Conservation (phyloP, 345 rosid genomes). For the Camelina laxa region DNA sequence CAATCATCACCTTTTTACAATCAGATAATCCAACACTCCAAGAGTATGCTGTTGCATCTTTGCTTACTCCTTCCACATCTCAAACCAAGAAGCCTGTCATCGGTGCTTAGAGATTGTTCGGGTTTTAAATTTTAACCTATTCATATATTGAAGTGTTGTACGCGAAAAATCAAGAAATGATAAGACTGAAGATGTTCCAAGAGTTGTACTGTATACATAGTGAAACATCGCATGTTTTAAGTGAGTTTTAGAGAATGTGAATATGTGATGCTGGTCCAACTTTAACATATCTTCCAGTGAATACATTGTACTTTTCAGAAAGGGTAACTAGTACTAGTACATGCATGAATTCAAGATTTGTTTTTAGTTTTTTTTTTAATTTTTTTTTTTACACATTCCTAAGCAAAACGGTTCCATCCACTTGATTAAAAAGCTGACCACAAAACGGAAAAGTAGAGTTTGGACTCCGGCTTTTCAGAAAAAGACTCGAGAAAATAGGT, state of each 20-base stretch:
- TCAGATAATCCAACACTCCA: conserved; percentile 58
- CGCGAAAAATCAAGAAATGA: not conserved
- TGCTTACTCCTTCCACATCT: conserved; percentile 86
- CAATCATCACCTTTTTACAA: conserved; percentile 68
- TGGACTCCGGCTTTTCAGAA: conserved; percentile 28
- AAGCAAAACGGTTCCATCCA: conserved; percentile 19
- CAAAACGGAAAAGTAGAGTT: conserved; percentile 26
- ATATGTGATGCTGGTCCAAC: not conserved
- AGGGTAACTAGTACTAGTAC: not conserved
- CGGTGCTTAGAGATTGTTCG: conserved; percentile 40
- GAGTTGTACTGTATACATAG: not conserved
- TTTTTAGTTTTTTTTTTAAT: not conserved
- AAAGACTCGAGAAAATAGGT: conserved; percentile 9
- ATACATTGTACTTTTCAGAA: not conserved
- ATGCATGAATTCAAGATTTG: not conserved
- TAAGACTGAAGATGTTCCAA: not conserved
- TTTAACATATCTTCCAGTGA: not conserved
- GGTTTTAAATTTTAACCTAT: not conserved
- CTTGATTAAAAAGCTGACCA: conserved; percentile 19
- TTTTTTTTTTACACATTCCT: conserved; percentile 2
- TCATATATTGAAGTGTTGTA: not conserved
- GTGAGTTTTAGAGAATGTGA: not conserved
- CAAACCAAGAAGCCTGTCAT: conserved; percentile 72
- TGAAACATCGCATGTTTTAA: not conserved
- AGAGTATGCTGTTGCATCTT: conserved; percentile 76